Evolutionary conservation across 2,329 filamentous ascomycete genomes (phyloP).

Genomic region (Trichophaea hybrida): DNA sequence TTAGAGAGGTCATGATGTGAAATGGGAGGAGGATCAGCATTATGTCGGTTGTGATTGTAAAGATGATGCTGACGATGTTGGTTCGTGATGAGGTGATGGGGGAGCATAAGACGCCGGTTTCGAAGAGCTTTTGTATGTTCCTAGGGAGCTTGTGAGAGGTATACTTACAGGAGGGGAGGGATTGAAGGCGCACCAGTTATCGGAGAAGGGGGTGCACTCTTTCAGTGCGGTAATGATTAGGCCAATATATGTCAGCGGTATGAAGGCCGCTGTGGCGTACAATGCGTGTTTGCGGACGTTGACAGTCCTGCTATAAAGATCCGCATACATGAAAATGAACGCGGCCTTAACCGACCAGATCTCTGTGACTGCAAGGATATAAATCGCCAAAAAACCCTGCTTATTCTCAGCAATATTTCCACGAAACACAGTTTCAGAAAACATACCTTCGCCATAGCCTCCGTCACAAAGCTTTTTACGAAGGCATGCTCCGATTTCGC

Average conservation of each 20-base stretch:
- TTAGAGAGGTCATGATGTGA: neutral
- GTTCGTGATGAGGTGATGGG: neutral
- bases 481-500: neutral
- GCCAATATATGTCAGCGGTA: neutral
- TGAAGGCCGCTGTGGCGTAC: neutral
- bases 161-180: neutral
- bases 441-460: neutral
- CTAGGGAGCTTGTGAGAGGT: neutral
- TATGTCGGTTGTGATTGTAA: neutral
- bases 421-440: neutral
- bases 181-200: neutral
- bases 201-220: neutral
- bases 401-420: neutral
- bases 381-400: neutral
- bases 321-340: neutral
- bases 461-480: neutral
- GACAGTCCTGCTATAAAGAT: neutral
- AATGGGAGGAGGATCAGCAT: neutral
- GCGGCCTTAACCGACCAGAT: neutral
- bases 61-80: neutral
- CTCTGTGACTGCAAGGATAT: neutral
- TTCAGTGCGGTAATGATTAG: neutral
- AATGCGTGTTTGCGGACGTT: neutral
- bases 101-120: neutral
- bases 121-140: neutral